Base-by-base conservation (phyloP, 306 rosid genomes). In the Adenanthera pavonina region DNA sequence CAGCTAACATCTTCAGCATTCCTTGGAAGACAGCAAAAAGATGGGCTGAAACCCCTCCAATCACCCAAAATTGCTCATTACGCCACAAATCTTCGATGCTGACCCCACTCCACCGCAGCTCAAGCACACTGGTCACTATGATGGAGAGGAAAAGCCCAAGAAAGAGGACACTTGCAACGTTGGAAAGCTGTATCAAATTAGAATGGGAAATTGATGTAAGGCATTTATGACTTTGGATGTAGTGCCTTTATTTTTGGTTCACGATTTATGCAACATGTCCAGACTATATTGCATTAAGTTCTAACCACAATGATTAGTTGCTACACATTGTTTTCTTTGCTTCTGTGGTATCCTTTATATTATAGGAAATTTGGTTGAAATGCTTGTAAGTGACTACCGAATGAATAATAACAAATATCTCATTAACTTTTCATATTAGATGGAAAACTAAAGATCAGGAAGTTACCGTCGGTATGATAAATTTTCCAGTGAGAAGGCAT, bases 1-100 rank as follows among this genome's bases (percentile, higher is more conserved):
- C 99, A 1, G 99, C 99, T 72, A 90, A 72, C 95, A 92, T 92
- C 87, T 95, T 95, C 0, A 95, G 92, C 8, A 95, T 84, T 59
- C 99, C 99, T 91, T 95, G 99, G 89, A 93, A 95, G 65, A 95
- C 97, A n/a, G 99, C 99, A 68, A 95, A 95, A 14, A 95, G 87
- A 92, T 95, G 99, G 7, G 98, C 98, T 48, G 99, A 95, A 68
- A 92, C 97, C 17, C 99, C 99, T 87, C 98, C 98, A 11, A 93
- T 95, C 75, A 95, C 99, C 99, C 99, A 95, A 79, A 95, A 95
- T 81, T 95, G 98, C 90, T 95, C 98, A 2, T 93, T 95, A 81
- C 99, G 95, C 99, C 99, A 93, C 80, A 91, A 76, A 76, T 93
- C 99, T 82, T 90, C 94, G 0, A 95, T 92, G 48, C 89, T 78